Evolutionary conservation across 441 rosid genomes (phyloP), one percentile per base, ranked within the genome.

Genomic region (Raphanus hybrid): DNA sequence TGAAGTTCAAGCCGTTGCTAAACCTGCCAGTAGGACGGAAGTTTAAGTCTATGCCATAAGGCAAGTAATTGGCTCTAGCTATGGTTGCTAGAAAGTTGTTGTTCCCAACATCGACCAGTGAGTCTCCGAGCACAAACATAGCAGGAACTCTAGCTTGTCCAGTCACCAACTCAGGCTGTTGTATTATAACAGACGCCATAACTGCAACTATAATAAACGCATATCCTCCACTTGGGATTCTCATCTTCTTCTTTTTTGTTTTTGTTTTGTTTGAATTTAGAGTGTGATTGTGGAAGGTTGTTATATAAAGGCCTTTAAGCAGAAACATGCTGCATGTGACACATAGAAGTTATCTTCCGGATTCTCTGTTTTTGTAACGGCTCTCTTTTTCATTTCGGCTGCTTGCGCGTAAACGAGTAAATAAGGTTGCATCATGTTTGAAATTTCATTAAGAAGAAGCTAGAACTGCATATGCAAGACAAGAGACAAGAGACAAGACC

Each of bases 361-460:
- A 57, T 57, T 57, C 29, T 9, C 61, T 57, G 61, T 3, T 57
- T 54, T 57, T 57, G n/a, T 57, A 57, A 57, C 61, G 61, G 61
- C 61, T 55, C 57, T 50, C 57, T 50, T 14, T 34, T 45, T 50
- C 16, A 14, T 50, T 14, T 50, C 61, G 61, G 6, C 61, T 18
- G 61, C 61, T 57, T 57, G 61, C 61, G 20, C 2, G 61, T 8
- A 18, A 57, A 18, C 60, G 60, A 55, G 60, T 55, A 2, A 55
- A 55, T 55, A 54, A 57, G 61, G 27, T 57, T 57, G 61, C 61
- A 57, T 57, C 61, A 57, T 20, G 61, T 57, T 57, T 57, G 61
- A 18, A 57, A 57, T 1, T 57, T 57, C 61, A 57, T 18, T 23
- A 18, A 57, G 60, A 55, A 18, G 61, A 57, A 57, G 29, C 61